Conservation (phyloP, 352 stramenopile species). For the Pythium utonaiense region DNA sequence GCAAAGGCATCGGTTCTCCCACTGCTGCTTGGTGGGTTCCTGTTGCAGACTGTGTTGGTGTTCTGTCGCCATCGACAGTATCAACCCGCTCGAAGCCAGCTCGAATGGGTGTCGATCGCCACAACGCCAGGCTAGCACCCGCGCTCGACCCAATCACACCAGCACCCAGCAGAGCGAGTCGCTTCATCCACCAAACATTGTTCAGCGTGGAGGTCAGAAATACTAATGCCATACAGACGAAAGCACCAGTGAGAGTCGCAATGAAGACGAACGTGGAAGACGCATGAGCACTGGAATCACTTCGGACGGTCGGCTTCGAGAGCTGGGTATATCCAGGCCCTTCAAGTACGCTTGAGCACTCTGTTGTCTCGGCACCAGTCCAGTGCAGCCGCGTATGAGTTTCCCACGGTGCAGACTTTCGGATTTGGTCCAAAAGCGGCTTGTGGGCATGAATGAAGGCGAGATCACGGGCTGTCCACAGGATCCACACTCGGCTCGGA, state of each 20-base stretch:
- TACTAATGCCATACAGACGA: constrained; percentile 16
- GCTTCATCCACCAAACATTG: constrained; percentile 21
- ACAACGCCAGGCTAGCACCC: constrained; percentile 17
- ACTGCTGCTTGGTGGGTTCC: background rate
- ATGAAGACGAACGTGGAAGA: constrained; percentile 11
- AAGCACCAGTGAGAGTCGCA: constrained; percentile 5
- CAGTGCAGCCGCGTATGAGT: constrained; percentile 13
- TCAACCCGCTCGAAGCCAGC: constrained; percentile 15
- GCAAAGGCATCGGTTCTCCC: background rate
- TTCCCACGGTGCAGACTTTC: constrained; percentile 11
- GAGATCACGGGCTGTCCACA: constrained; percentile 23
- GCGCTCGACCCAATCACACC: constrained; percentile 10
- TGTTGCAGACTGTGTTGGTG: background rate
- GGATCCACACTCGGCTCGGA: constrained; percentile 17
- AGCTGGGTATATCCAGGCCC: background rate
- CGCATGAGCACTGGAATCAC: background rate
- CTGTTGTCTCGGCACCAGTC: background rate
- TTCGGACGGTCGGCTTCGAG: background rate
- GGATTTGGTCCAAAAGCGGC: constrained; percentile 16
- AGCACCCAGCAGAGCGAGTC: constrained; percentile 9
- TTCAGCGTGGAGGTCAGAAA: constrained; percentile 3
- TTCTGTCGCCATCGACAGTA: constrained; percentile 7
- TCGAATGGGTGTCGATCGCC: constrained; percentile 8
- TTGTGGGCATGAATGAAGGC: constrained; percentile 15
- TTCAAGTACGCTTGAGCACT: background rate